Percentiles rank a stretch among this genome's conserved stretches.
These are phyloP conservation scores for Heritiera littoralis DNA, from an alignment of 345 rosid genomes.

Conservation along the genomic window DNA sequence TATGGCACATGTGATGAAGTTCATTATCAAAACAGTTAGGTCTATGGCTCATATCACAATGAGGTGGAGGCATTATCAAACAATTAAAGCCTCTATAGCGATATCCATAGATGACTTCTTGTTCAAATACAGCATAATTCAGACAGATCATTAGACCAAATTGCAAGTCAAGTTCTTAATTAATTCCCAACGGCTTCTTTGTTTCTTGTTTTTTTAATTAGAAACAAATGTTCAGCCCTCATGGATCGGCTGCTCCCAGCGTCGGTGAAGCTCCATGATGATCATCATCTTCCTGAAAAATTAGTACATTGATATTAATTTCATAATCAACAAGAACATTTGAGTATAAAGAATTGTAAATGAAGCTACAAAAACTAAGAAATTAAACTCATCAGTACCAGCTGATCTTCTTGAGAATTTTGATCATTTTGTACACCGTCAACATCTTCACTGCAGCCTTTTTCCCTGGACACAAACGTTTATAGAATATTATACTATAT, in stretches of 20 bases:
- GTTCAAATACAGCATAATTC: not conserved
- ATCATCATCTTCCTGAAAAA: not conserved
- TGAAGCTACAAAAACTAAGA: too few relatives aligned
- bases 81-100: slow-evolving; percentile 4
- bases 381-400: too few relatives aligned
- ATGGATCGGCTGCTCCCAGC: too few relatives aligned
- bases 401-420: not conserved
- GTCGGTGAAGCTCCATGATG: not conserved
- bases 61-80: slow-evolving; percentile 13
- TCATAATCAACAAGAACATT: too few relatives aligned
- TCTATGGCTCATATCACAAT: not conserved
- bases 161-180: not conserved
- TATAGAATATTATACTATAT: not conserved
- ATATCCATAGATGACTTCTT: not conserved
- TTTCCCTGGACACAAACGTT: not conserved
- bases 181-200: not conserved
- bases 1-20: slow-evolving; percentile 2
- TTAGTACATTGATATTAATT: not conserved
- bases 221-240: too few relatives aligned
- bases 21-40: not conserved
- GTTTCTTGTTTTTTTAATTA: not conserved
- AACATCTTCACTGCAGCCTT: not conserved
- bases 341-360: too few relatives aligned
- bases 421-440: not conserved
- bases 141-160: not conserved